Evolutionary conservation across 352 stramenopile species (phyloP).

Genomic region (Hyaloperonospora arabidopsidis): DNA sequence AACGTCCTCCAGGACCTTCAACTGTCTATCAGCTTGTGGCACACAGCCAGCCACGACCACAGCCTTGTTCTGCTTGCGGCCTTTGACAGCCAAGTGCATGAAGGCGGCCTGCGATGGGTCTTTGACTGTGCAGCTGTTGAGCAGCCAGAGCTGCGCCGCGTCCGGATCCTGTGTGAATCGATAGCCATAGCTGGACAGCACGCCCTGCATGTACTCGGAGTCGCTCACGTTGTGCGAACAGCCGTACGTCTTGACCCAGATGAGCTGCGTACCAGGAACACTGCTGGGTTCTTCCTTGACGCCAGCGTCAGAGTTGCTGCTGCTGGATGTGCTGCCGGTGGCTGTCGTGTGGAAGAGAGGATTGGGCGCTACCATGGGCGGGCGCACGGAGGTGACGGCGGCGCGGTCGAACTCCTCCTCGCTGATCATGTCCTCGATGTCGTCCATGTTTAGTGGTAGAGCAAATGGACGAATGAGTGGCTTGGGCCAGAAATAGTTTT

Average conservation of each 20-base stretch:
- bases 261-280: slow-evolving; percentile 64
- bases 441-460: slow-evolving; percentile 32
- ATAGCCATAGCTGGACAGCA: slow-evolving; percentile 87
- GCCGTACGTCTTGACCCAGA: slow-evolving; percentile 88
- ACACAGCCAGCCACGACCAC: slow-evolving; percentile 89
- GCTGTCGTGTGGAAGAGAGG: slow-evolving; percentile 21
- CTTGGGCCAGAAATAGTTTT: too few relatives aligned
- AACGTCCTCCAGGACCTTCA: slow-evolving; percentile 76
- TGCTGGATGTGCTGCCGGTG: slow-evolving; percentile 20
- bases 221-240: slow-evolving; percentile 91
- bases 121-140: slow-evolving; percentile 93
- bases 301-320: slow-evolving; percentile 20
- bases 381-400: slow-evolving; percentile 33
- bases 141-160: slow-evolving; percentile 80
- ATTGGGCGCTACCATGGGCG: slow-evolving; percentile 63
- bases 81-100: slow-evolving; percentile 84
- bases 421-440: slow-evolving; percentile 80
- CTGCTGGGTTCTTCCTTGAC: slow-evolving; percentile 7
- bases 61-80: slow-evolving; percentile 65
- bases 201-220: slow-evolving; percentile 90
- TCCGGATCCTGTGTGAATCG: slow-evolving; percentile 66
- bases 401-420: slow-evolving; percentile 57
- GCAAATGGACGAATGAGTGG: too few relatives aligned
- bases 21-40: slow-evolving; percentile 80
- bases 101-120: slow-evolving; percentile 87